Evolutionary conservation across 768 basidiomycete genomes (phyloP), one percentile per base, ranked within the genome.

Genomic region (Coprinellus micaceus): DNA sequence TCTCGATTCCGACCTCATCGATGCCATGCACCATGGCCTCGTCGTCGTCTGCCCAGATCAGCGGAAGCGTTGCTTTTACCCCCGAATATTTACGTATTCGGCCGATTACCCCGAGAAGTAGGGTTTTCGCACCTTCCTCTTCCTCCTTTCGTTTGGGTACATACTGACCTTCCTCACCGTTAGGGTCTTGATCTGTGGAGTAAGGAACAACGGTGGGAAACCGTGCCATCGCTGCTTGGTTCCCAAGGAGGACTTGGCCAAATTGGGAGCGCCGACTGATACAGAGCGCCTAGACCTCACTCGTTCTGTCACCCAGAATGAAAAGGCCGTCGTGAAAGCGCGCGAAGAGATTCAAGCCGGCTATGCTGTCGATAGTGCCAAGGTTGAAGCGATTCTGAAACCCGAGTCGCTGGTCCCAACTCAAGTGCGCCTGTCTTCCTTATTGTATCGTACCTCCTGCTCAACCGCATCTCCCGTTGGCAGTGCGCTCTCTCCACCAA

Each of bases 221-320:
- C 71, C 71, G 6, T 75, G 73, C 52, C 73, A 71, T n/a, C 63
- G 67, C 7, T 75, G 73, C 54, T 60, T 70, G 28, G 60, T 71
- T 1, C 36, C 53, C 9, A 71, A 69, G 51, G 26, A 49, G 0
- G 17, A 69, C 1, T 60, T 78, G 13, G 43, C 62, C 26, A 40
- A 54, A 1, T 37, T 77, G 26, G 76, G 76, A 0, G 39, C 50
- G 13, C 30, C 19, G 2, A 9, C 6, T 17, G 56, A 57, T 26
- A 9, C 7, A 0, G 15, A 15, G 10, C 13, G 33, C 13, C 33
- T 6, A 6, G 33, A 13, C 33, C 13, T 6, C 33, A 13, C 33
- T 33, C 6, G 33, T 6, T 33, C 33, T 13, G 33, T 33, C 13
- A 13, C 13, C 13, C 33, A 33, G 13, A 33, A 33, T 33, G 33